phyloP scores from a whole-genome alignment of 371 early-diverging fungal species.

The Mortierella sp. region DNA sequence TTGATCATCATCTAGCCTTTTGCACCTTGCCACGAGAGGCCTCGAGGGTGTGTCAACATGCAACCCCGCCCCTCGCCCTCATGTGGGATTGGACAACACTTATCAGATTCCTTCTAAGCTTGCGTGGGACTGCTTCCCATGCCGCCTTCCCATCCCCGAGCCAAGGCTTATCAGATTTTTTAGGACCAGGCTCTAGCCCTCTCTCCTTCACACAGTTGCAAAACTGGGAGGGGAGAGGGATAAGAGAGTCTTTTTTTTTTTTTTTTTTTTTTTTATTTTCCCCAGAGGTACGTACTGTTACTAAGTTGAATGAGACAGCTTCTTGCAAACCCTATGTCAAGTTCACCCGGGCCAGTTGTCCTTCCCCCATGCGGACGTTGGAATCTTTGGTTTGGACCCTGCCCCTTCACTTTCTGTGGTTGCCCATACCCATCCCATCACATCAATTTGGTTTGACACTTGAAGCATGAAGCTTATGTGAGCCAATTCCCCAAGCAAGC shows the following conservation, averaged over 20 bases:
- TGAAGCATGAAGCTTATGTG: no score
- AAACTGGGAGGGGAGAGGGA: neutral
- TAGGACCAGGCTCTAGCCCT: neutral
- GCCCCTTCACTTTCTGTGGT: no score
- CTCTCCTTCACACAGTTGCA: neutral
- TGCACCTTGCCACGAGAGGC: neutral
- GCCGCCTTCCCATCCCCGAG: constrained; percentile 2
- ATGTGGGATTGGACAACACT: neutral
- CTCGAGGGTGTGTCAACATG: no score
- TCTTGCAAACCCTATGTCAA: neutral
- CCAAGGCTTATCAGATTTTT: constrained; percentile 34
- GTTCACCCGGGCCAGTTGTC: no score
- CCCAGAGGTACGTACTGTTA: neutral
- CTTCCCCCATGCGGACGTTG: no score
- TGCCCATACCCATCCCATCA: no score
- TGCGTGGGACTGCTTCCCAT: no score
- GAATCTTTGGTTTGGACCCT: no score
- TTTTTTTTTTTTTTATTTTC: neutral
- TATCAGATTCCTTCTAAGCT: constrained; percentile 18
- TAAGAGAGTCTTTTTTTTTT: neutral
- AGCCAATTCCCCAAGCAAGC: no score
- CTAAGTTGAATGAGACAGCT: neutral
- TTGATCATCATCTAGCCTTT: no score
- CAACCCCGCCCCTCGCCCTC: no score
- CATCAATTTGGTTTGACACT: no score